Conservation (phyloP, 306 rosid species). For the Vigna unguiculata region DNA sequence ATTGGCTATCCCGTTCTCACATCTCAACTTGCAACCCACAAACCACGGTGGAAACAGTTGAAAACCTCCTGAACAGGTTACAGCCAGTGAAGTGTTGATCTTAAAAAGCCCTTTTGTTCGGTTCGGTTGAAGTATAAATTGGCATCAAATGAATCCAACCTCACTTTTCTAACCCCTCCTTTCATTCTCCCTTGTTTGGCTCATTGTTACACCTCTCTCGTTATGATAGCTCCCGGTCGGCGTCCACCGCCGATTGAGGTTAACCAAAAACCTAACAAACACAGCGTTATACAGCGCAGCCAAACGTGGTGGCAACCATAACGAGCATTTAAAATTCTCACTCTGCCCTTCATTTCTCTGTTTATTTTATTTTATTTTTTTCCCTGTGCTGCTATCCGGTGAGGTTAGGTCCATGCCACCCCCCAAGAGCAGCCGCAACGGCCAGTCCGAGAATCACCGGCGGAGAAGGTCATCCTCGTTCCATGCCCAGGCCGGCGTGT, state of each 20-base stretch:
- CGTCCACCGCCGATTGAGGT: slow-evolving; percentile 67
- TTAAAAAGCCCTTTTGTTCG: not conserved
- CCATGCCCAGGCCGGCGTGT: slow-evolving; percentile 43
- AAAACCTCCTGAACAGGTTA: not conserved
- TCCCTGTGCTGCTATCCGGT: not conserved
- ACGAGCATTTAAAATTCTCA: not conserved
- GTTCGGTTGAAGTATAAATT: slow-evolving; percentile 40
- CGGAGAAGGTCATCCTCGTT: slow-evolving; percentile 70
- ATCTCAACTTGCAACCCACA: not conserved
- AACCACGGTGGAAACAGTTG: not conserved
- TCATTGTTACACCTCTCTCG: slow-evolving; percentile 43
- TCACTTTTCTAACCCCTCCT: not conserved
- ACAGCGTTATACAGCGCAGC: not conserved
- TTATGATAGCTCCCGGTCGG: slow-evolving; percentile 55
- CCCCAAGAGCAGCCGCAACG: slow-evolving; percentile 53
- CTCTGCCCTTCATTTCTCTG: not conserved
- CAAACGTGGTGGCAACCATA: not conserved
- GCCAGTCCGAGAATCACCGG: slow-evolving; percentile 52
- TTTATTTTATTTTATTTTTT: not conserved
- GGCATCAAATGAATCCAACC: not conserved
- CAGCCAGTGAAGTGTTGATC: not conserved
- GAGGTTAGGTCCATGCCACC: slow-evolving; percentile 58
- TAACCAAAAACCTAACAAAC: not conserved
- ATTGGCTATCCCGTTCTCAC: not conserved
- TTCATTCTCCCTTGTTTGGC: not conserved